A percentile compares a stretch with the other conserved stretches of the same genome.
Conservation (phyloP, 305 asterid species). For the Salvia sclarea region DNA sequence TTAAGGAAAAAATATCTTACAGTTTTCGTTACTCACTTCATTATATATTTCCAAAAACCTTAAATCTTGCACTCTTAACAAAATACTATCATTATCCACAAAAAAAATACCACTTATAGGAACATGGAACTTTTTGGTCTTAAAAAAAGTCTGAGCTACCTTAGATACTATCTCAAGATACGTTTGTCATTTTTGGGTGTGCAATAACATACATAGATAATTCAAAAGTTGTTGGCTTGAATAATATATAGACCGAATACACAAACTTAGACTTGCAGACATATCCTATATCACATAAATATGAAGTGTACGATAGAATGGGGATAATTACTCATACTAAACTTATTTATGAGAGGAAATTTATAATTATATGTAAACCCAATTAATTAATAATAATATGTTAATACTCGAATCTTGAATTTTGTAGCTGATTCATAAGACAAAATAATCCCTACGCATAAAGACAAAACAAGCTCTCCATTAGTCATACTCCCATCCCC, state of each 20-base stretch:
- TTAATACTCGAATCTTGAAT: neutral
- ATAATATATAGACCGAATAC: neutral
- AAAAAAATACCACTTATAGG: neutral
- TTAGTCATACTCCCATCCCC: neutral
- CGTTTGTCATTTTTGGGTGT: neutral
- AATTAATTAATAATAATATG: constrained; percentile 8
- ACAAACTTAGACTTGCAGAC: neutral
- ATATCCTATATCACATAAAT: neutral
- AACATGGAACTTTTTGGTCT: neutral
- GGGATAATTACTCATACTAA: neutral
- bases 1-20: too few relatives aligned
- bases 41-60: neutral
- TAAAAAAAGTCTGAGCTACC: neutral
- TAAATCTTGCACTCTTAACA: neutral
- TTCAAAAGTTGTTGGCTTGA: constrained; percentile 1
- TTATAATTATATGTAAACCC: neutral
- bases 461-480: constrained; percentile 23
- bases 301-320: neutral
- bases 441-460: constrained; percentile 2
- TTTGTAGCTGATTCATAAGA: neutral
- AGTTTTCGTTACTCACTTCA: neutral
- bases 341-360: neutral
- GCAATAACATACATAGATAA: neutral
- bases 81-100: too few relatives aligned
- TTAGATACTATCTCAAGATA: neutral